Evolutionary conservation across 495 filamentous ascomycete species (phyloP).

Genomic region (Cryomyces antarcticus): DNA sequence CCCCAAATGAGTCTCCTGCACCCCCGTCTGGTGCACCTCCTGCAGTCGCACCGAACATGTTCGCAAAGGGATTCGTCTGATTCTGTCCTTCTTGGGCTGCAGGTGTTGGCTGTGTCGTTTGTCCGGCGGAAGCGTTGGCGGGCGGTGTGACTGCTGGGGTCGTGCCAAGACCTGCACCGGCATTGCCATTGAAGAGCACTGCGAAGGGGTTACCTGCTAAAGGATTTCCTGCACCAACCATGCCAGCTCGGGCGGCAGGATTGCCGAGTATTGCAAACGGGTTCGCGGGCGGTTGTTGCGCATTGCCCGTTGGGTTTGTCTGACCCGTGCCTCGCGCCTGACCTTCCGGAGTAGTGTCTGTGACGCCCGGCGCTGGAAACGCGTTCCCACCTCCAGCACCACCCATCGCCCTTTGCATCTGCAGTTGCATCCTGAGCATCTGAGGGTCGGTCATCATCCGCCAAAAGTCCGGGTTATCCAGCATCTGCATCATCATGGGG

Average conservation of each 20-base stretch:
- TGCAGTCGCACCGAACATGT: slow-evolving; percentile 27
- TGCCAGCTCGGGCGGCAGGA: slow-evolving; percentile 15
- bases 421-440: slow-evolving; percentile 53
- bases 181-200: slow-evolving; percentile 26
- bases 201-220: slow-evolving; percentile 44
- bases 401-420: slow-evolving; percentile 55
- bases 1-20: slow-evolving; percentile 17
- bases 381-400: slow-evolving; percentile 31
- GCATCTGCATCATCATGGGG: slow-evolving; percentile 60
- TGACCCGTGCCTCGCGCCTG: slow-evolving; percentile 9
- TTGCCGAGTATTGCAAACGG: slow-evolving; percentile 18
- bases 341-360: slow-evolving; percentile 36
- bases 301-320: slow-evolving; percentile 22
- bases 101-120: not conserved
- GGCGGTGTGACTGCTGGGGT: slow-evolving; percentile 4
- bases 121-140: slow-evolving; percentile 1
- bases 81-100: slow-evolving; percentile 1
- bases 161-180: not conserved
- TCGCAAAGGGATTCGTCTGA: slow-evolving; percentile 32
- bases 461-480: slow-evolving; percentile 70
- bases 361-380: slow-evolving; percentile 80
- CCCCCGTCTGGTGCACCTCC: slow-evolving; percentile 13
- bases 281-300: slow-evolving; percentile 20
- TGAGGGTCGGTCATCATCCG: slow-evolving; percentile 93
- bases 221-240: slow-evolving; percentile 15